Base-by-base conservation (phyloP, 2,329 filamentous ascomycete genomes). In the Xylaria sp. region DNA sequence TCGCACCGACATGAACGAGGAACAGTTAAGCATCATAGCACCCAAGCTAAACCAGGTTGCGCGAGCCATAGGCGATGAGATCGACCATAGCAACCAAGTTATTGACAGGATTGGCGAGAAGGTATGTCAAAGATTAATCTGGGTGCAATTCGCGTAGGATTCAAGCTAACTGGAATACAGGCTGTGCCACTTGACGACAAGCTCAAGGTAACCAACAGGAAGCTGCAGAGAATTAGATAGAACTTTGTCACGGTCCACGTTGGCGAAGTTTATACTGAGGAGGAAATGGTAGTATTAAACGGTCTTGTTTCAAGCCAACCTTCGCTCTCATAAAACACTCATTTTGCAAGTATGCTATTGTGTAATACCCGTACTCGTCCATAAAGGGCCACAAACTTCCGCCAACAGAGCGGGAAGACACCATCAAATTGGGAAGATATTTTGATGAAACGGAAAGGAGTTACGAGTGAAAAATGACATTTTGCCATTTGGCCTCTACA, bases 81-180 rank as follows among this genome's bases (percentile, higher is more conserved):
- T 94, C 20, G 86, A 91, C 57, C 76, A 82, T 53, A 90, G 95
- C 76, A 95, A 95, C 73, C 81, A 82, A 65, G 70, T 78, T 66
- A 88, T 96, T 66, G 87, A 89, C 58, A 82, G 86, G 54, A 91
- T 97, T 68, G 89, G 83, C 61, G 77, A 77, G 62, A 95, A 95
- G 88, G 89, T 89, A 74, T 68, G 77, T 50, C 41, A 19, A n/a
- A 21, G 6, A 29, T 2, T 72, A 62, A 72, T 51, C 17, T 44
- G 60, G 37, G 16, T 22, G 59, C 21, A 19, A 18, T 42, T 9
- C 13, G 11, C 8, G 42, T 16, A 44, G 11, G 11, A 7, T 19
- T 34, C 29, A 34, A 34, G 19, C 63, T 65, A 52, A 59, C 43
- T 7, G 9, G 26, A 41, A 39, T 48, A 49, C 71, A 91, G 90